Evolutionary conservation across 176 grass and related monocot species (phyloP).

Genomic region (Thinopyrum elongatum): DNA sequence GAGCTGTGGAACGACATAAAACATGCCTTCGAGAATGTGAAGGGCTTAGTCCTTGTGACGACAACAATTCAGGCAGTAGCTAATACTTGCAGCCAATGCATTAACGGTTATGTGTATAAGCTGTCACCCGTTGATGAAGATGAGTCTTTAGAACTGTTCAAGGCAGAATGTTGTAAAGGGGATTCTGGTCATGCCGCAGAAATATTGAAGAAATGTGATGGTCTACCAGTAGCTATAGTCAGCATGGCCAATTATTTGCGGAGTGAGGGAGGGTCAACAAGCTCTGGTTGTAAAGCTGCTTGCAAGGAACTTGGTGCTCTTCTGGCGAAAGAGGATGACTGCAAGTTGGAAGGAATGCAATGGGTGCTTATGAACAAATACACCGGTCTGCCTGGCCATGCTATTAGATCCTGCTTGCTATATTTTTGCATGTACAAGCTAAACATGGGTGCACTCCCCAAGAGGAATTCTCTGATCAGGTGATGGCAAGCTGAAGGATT

Average conservation of each 20-base stretch:
- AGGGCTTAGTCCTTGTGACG: neutral
- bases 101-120: neutral
- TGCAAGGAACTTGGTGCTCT: neutral
- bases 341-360: neutral
- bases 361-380: neutral
- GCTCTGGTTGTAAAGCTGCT: too few relatives aligned
- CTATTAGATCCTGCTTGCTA: neutral
- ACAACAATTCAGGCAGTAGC: neutral
- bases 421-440: neutral
- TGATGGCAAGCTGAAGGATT: neutral
- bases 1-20: too few relatives aligned
- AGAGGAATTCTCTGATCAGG: neutral
- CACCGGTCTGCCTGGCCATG: neutral
- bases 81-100: neutral
- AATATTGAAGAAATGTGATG: neutral
- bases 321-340: neutral
- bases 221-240: neutral
- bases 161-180: too few relatives aligned
- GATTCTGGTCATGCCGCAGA: neutral
- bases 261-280: too few relatives aligned
- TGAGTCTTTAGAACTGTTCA: neutral
- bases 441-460: neutral
- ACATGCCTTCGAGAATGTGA: too few relatives aligned
- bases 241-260: too few relatives aligned
- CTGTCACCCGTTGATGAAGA: neutral